phyloP scores from a whole-genome alignment of 2,329 filamentous ascomycete species.

The Scytalidium lignicola region DNA sequence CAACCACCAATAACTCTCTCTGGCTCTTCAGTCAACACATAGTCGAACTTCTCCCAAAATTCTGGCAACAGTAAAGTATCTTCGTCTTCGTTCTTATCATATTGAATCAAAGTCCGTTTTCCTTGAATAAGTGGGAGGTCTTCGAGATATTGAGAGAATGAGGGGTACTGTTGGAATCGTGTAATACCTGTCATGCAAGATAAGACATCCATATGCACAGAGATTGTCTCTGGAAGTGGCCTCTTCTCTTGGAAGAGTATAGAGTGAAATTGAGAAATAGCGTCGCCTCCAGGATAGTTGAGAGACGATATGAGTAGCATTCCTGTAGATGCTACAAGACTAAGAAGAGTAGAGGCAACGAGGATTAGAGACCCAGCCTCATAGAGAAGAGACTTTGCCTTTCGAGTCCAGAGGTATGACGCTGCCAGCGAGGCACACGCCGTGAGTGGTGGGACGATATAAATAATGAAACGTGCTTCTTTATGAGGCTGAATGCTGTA shows the following conservation, averaged over 20 bases:
- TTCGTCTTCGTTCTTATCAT: constrained; percentile 60
- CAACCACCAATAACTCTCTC: constrained; percentile 45
- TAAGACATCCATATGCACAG: constrained; percentile 60
- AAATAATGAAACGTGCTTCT: constrained; percentile 92
- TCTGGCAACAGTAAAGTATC: constrained; percentile 36
- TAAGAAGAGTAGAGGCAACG: constrained; percentile 52
- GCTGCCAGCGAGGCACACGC: constrained; percentile 71
- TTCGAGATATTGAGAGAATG: constrained; percentile 23
- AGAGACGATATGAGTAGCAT: constrained; percentile 77
- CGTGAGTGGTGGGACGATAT: constrained; percentile 76
- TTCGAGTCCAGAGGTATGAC: constrained; percentile 61
- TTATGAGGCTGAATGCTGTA: constrained; percentile 94
- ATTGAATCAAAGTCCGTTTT: constrained; percentile 26
- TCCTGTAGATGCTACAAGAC: constrained; percentile 54
- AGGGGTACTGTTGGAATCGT: constrained; percentile 47
- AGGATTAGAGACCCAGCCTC: constrained; percentile 49
- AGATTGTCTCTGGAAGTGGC: constrained; percentile 26
- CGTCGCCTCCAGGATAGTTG: constrained; percentile 90
- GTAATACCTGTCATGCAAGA: constrained; percentile 69
- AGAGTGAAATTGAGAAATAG: constrained; percentile 52
- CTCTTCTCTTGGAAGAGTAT: constrained; percentile 26
- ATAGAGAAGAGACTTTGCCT: constrained; percentile 56
- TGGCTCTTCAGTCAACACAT: constrained; percentile 52
- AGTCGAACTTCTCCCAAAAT: constrained; percentile 64
- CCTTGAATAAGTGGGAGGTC: constrained; percentile 12